A percentile compares a stretch with the other conserved stretches of the same genome.
Conservation (phyloP, 164 flowering plant species). For the Piper longum region DNA sequence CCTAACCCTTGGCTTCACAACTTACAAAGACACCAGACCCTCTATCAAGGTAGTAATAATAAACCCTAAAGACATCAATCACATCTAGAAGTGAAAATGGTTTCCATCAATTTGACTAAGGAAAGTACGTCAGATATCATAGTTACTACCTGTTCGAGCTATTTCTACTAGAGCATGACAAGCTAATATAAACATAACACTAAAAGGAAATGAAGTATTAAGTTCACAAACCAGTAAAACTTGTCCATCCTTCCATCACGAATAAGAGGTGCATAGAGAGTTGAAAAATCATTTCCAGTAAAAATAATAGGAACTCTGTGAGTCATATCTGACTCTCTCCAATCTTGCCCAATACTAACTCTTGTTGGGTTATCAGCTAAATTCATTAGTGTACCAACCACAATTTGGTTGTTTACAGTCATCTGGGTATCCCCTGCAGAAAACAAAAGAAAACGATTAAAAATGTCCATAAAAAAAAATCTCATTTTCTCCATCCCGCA, state of each 20-base stretch:
- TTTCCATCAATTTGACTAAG: no score
- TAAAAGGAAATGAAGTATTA: background rate
- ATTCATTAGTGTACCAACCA: constrained; percentile 88
- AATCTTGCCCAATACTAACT: constrained; percentile 85
- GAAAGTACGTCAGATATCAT: no score
- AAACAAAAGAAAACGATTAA: background rate
- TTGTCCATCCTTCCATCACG: constrained; percentile 99
- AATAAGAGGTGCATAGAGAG: constrained; percentile 81
- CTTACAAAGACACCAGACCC: no score
- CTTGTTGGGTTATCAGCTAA: constrained; percentile 88
- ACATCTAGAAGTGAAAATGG: no score
- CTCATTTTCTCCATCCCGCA: background rate
- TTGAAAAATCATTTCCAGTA: constrained; percentile 89
- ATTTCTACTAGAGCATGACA: no score
- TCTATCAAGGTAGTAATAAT: no score
- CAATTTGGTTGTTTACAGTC: constrained; percentile 98
- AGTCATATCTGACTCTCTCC: constrained; percentile 75
- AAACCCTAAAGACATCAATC: no score
- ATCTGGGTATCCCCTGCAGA: constrained; percentile 69
- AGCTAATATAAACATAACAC: background rate
- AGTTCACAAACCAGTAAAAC: constrained; percentile 61
- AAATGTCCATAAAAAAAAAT: background rate
- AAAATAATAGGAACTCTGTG: constrained; percentile 74
- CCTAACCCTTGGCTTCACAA: no score
- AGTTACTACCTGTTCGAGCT: no score